Conservation (phyloP, 2,329 filamentous ascomycete genomes). For the Botrytis pseudocinerea region DNA sequence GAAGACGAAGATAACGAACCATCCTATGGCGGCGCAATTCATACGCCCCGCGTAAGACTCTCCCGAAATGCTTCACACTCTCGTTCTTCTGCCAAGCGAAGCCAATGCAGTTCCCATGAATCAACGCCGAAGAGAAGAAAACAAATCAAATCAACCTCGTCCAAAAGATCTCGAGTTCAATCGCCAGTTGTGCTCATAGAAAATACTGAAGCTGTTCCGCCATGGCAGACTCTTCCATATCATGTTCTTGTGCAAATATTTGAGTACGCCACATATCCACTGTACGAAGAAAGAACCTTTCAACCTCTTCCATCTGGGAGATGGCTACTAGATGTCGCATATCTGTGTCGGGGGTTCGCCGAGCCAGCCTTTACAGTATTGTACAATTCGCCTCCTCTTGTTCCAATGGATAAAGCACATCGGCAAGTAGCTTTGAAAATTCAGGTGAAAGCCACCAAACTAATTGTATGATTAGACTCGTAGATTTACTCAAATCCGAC, state of each 20-base stretch:
- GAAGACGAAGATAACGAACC: conserved; percentile 13
- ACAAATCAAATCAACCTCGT: conserved; percentile 20
- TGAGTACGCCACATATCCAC: conserved; percentile 60
- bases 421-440: conserved; percentile 29
- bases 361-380: conserved; percentile 74
- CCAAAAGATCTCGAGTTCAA: conserved; percentile 17
- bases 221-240: conserved; percentile 65
- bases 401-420: conserved; percentile 51
- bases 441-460: background rate
- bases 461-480: conserved; percentile 32
- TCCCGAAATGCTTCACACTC: background rate
- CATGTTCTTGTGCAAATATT: conserved; percentile 71
- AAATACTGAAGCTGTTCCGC: conserved; percentile 47
- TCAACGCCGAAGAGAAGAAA: conserved; percentile 32
- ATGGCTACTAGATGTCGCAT: conserved; percentile 67
- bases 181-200: conserved; percentile 8
- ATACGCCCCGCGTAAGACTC: background rate
- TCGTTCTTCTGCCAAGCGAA: conserved; percentile 17
- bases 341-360: conserved; percentile 62
- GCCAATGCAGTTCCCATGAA: conserved; percentile 22
- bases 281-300: conserved; percentile 48
- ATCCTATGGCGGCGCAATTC: background rate
- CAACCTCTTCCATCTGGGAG: conserved; percentile 47
- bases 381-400: conserved; percentile 68
- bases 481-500: conserved; percentile 53